Base-by-base conservation (phyloP, 1,139 yeast species). In the Yamadazyma oceani region DNA sequence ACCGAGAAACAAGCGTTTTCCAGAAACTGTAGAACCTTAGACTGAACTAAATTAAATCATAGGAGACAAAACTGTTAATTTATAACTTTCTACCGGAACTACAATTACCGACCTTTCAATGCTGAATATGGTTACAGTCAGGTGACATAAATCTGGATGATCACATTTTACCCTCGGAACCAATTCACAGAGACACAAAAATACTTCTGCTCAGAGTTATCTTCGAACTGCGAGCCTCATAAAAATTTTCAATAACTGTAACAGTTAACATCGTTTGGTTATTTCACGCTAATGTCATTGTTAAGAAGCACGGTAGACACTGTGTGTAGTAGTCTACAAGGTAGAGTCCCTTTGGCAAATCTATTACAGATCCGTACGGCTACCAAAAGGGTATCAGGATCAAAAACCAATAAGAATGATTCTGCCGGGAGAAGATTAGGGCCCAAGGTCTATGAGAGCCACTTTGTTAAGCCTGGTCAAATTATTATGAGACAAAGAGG, bases 371-470 rank as follows among this genome's bases (percentile, higher is more conserved):
- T 87, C 15, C 90, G 98, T 73, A 80, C 82, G 24, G 97, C 98
- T 23, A 89, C 97, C 25, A 92, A 92, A 64, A 83, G 81, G 57
- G 97, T 94, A 4, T 88, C 95, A 13, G 97, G 97, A 50, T 89
- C 97, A 22, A 85, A 81, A 64, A 86, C 96, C 31, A 86, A 85
- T 50, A 90, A 86, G 78, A 85, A 86, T 60, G 97, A 90, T 62
- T 90, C 98, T 15, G 90, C 92, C 3, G 98, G 98, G 70, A 81
- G 95, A 64, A 74, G 97, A 57, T 69, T 92, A 39, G 99, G 99
- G 23, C 86, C 95, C 26, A 92, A 92, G 65, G 85, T 76, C 37
- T 78, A 84, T 46, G 97, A 90, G 52, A 84, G 85, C 32, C 75
- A 79, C 54, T 64, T 60, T 38, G 85, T 55, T 51, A 73, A 75